Evolutionary conservation across 108 stramenopile genomes (phyloP).

Genomic region (Cyclostephanos invisitatus): DNA sequence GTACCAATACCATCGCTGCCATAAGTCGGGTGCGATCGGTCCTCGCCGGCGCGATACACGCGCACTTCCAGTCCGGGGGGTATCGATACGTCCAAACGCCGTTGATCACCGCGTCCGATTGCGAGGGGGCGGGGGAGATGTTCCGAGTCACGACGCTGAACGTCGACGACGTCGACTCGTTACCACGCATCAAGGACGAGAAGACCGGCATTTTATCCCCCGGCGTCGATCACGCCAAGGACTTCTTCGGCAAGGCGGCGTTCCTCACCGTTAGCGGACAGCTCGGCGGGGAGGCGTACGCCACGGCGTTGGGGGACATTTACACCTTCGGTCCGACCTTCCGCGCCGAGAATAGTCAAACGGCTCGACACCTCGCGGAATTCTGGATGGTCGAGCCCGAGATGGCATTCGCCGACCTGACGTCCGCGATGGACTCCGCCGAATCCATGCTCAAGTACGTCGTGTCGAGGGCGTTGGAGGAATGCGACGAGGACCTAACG

Average conservation of each 20-base stretch:
- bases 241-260: slow-evolving; percentile 95
- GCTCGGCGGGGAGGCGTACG: slow-evolving; percentile 94
- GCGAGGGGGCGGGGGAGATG: slow-evolving; percentile 99
- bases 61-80: slow-evolving; percentile 89
- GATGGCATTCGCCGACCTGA: slow-evolving; percentile 96
- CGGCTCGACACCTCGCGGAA: slow-evolving; percentile 95
- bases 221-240: slow-evolving; percentile 76
- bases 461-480: slow-evolving; percentile 75
- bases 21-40: slow-evolving; percentile 92
- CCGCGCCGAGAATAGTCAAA: slow-evolving; percentile 99
- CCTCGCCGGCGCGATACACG: slow-evolving; percentile 86
- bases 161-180: slow-evolving; percentile 62
- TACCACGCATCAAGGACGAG: slow-evolving; percentile 66
- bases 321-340: slow-evolving; percentile 99
- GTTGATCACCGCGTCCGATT: slow-evolving; percentile 96
- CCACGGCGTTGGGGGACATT: slow-evolving; percentile 96
- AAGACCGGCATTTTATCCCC: slow-evolving; percentile 41
- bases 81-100: slow-evolving; percentile 98
- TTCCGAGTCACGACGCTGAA: slow-evolving; percentile 96
- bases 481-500: slow-evolving; percentile 84
- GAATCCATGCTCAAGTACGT: slow-evolving; percentile 92
- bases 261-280: slow-evolving; percentile 98
- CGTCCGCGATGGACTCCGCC: slow-evolving; percentile 96
- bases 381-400: slow-evolving; percentile 99
- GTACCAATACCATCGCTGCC: slow-evolving; percentile 96